phyloP scores from a whole-genome alignment of 495 filamentous ascomycete species.

The Hypoxylon lienhwacheense region DNA sequence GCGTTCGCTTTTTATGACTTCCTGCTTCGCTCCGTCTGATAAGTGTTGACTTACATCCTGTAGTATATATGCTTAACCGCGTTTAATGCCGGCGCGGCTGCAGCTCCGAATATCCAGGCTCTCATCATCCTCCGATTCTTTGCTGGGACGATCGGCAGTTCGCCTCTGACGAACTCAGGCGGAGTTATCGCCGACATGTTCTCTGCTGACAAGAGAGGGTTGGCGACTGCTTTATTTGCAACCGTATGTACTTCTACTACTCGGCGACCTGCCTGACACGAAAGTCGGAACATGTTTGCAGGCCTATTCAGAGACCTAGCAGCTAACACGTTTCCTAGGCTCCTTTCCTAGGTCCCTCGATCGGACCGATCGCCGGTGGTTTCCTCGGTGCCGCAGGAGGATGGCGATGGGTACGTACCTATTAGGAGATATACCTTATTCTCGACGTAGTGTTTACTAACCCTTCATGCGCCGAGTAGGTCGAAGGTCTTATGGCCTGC shows the following conservation, averaged over 20 bases:
- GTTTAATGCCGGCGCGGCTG: constrained; percentile 68
- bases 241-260: constrained; percentile 31
- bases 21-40: background rate
- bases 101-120: constrained; percentile 62
- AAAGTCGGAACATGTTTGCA: background rate
- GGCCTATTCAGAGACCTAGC: background rate
- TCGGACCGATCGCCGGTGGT: constrained; percentile 59
- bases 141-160: constrained; percentile 75
- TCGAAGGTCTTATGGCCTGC: constrained; percentile 65
- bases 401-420: constrained; percentile 59
- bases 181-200: constrained; percentile 81
- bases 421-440: background rate
- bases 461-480: background rate
- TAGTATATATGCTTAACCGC: constrained; percentile 56
- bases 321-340: constrained; percentile 38
- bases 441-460: background rate
- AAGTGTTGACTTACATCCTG: background rate
- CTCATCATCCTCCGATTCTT: constrained; percentile 78
- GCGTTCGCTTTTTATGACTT: background rate
- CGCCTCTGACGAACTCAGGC: constrained; percentile 71
- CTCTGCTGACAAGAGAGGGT: constrained; percentile 60
- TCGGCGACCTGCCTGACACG: background rate
- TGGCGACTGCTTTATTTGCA: constrained; percentile 66
- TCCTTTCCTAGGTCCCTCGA: constrained; percentile 69
- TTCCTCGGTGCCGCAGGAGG: constrained; percentile 62